Evolutionary conservation across 2,329 filamentous ascomycete genomes (phyloP).

Genomic region (Thielaviopsis populi): DNA sequence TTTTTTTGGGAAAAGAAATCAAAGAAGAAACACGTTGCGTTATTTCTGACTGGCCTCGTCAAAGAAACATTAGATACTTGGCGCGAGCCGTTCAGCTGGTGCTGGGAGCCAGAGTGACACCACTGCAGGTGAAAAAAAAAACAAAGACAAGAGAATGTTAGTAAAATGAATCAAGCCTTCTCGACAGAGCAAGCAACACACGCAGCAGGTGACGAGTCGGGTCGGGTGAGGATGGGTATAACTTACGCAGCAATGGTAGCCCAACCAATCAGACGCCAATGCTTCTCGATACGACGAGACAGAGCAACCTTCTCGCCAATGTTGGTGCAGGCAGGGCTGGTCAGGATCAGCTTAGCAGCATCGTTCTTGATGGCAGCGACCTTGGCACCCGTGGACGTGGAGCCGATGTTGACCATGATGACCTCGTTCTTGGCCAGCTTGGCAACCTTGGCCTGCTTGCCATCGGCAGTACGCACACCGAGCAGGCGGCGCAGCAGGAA

Average conservation of each 20-base stretch:
- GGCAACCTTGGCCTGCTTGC: constrained; percentile 98
- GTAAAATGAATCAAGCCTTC: constrained; percentile 10
- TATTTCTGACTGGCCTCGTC: neutral
- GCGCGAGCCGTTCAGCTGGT: constrained; percentile 25
- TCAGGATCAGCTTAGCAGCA: constrained; percentile 86
- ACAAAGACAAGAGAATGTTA: constrained; percentile 17
- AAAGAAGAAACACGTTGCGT: neutral
- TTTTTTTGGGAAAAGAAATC: neutral
- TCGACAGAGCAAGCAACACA: neutral
- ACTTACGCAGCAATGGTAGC: constrained; percentile 60
- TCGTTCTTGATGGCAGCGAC: constrained; percentile 94
- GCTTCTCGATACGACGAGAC: constrained; percentile 94
- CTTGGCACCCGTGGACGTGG: constrained; percentile 93
- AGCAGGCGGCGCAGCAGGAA: constrained; percentile 88
- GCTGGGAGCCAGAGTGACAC: constrained; percentile 40
- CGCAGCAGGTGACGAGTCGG: too few species aligned
- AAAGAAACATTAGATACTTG: neutral
- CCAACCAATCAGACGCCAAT: constrained; percentile 93
- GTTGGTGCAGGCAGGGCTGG: constrained; percentile 88
- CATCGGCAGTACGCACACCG: constrained; percentile 93
- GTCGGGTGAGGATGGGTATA: constrained; percentile 1
- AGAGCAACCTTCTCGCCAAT: constrained; percentile 97
- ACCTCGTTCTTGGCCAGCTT: constrained; percentile 98
- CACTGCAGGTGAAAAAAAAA: constrained; percentile 25
- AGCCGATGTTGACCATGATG: constrained; percentile 99